Evolutionary conservation across 345 rosid genomes (phyloP).

Genomic region (Cardiospermum halicacabum): DNA sequence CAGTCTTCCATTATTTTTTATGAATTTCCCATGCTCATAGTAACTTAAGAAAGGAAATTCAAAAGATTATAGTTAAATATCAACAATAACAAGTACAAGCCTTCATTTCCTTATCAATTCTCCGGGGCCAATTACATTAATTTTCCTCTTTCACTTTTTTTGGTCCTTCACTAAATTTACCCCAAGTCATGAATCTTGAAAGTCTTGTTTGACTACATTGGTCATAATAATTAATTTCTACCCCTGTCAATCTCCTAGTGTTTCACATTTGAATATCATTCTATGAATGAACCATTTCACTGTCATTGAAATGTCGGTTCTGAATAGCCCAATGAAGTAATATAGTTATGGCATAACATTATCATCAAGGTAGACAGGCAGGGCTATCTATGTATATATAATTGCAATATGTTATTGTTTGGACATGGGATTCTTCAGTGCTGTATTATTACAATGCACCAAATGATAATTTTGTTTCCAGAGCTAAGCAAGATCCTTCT

Average conservation of each 20-base stretch:
- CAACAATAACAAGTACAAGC: neutral
- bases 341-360: neutral
- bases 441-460: neutral
- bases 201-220: no score
- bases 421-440: neutral
- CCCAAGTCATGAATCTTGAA: no score
- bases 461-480: conserved; percentile 7
- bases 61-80: neutral
- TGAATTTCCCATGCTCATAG: neutral
- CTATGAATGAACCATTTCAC: no score
- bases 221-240: no score
- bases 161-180: no score
- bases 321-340: neutral
- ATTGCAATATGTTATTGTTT: neutral
- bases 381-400: neutral
- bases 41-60: neutral
- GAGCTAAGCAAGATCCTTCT: conserved; percentile 4
- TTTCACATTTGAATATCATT: no score
- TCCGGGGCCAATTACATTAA: no score
- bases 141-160: no score
- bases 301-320: no score
- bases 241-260: no score
- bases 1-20: neutral
- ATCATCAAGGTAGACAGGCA: neutral
- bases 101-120: no score